Conservation (phyloP, 176 grass and related monocot species). For the Triticum dicoccoides region DNA sequence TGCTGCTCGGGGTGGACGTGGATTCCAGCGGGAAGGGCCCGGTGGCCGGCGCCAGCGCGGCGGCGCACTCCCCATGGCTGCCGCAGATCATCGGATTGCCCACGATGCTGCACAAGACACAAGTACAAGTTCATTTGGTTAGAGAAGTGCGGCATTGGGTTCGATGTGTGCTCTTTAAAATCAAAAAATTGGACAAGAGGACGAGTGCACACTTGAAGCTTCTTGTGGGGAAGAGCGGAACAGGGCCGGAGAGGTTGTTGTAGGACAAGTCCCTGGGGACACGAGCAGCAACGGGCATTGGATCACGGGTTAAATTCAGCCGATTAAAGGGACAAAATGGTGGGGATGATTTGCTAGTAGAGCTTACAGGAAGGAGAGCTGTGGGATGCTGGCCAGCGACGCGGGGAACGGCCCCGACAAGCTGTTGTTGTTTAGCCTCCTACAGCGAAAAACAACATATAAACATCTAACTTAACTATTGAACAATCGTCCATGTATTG, state of each 20-base stretch:
- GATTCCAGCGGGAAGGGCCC: conserved; percentile 70
- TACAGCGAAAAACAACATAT: not conserved
- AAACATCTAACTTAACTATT: no score
- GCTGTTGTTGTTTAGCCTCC: conserved; percentile 97
- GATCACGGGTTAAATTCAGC: not conserved
- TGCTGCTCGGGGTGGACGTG: conserved; percentile 22
- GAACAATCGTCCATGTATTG: no score
- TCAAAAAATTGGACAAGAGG: no score
- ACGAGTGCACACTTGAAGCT: conserved; percentile 56
- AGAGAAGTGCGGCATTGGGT: no score
- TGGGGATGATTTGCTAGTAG: not conserved
- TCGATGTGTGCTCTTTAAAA: no score
- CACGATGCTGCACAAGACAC: conserved; percentile 57
- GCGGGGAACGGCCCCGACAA: conserved; percentile 71
- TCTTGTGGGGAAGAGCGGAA: conserved; percentile 69
- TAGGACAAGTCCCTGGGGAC: conserved; percentile 81
- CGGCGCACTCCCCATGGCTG: conserved; percentile 50
- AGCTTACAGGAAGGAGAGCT: conserved; percentile 78
- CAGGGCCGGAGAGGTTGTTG: conserved; percentile 85
- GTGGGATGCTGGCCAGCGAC: conserved; percentile 70
- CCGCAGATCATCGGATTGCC: conserved; percentile 94
- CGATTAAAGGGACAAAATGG: not conserved
- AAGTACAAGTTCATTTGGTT: no score
- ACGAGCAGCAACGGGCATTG: not conserved
- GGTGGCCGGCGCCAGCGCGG: conserved; percentile 39